Conservation (phyloP, 2,329 filamentous ascomycete genomes). For the Aureobasidium sp. region DNA sequence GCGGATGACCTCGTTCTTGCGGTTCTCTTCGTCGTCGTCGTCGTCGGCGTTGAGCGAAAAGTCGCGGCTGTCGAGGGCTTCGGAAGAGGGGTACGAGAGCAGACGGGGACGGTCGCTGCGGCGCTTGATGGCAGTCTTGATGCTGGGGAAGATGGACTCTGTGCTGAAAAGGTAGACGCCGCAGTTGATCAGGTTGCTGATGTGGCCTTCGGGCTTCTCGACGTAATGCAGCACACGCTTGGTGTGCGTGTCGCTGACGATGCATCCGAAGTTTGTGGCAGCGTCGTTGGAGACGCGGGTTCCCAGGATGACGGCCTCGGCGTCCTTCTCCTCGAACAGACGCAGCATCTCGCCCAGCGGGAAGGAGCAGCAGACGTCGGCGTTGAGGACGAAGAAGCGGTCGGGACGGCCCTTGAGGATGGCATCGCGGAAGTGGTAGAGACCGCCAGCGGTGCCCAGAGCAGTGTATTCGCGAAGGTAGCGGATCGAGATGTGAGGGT, state of each 20-base stretch:
- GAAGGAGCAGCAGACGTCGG: conserved; percentile 98
- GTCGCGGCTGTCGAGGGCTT: conserved; percentile 66
- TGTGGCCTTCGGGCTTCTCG: conserved; percentile 96
- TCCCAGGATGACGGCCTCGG: conserved; percentile 91
- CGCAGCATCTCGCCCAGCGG: conserved; percentile 92
- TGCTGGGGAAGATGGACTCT: conserved; percentile 93
- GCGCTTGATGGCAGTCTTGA: conserved; percentile 90
- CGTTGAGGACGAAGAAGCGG: conserved; percentile 94
- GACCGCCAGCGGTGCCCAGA: conserved; percentile 86
- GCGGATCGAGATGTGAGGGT: conserved; percentile 82
- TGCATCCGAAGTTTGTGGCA: conserved; percentile 94
- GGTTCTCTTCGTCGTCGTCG: conserved; percentile 66
- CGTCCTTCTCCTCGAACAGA: conserved; percentile 89
- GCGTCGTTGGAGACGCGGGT: conserved; percentile 87
- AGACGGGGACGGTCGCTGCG: conserved; percentile 85
- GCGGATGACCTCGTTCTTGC: conserved; percentile 79
- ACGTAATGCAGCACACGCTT: conserved; percentile 97
- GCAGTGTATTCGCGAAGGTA: conserved; percentile 98
- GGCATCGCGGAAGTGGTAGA: conserved; percentile 98
- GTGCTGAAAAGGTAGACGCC: conserved; percentile 96
- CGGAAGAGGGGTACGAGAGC: conserved; percentile 90
- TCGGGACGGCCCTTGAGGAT: conserved; percentile 94
- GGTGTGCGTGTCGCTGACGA: conserved; percentile 88
- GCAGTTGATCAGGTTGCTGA: conserved; percentile 98
- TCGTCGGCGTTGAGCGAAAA: conserved; percentile 46